Base-by-base conservation (phyloP, 2,329 filamentous ascomycete genomes). In the Leptosphaerulina australis region DNA sequence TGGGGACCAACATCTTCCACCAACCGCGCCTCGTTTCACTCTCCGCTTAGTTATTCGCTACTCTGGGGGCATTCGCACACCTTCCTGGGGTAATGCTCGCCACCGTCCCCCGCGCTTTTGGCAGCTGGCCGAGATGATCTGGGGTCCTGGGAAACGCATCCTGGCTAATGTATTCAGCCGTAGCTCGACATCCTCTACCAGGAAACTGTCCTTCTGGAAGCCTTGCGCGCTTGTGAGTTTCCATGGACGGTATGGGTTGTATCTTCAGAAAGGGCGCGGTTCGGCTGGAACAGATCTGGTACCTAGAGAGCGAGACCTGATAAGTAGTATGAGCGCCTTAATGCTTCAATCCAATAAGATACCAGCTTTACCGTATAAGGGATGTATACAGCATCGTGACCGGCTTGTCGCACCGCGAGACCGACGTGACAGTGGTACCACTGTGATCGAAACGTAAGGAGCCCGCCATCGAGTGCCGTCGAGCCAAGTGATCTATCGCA, bases 401-500 rank as follows among this genome's bases (percentile, higher is more conserved):
- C 38, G 46, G 38, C 38, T 20, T 33, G 18, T 43, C 38, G 26
- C n/a, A 37, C 38, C 38, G 31, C 12, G 9, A 41, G 15, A 31
- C 25, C 45, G 38, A 43, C 25, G 18, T 38, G 26, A 46, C 10
- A 9, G 25, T 33, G 34, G 20, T 22, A 36, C 33, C 33, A 38
- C 43, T 20, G 18, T 26, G 17, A 45, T 30, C n/a, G 12, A 20
- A 17, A 25, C 25, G 11, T 14, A 38, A 5, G 43, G 18, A 24
- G 14, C n/a, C 8, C 4, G 17, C 34, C 25, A 15, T 22, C 25
- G 30, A 29, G 18, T 18, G 37, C n/a, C 29, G 48, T 28, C 46
- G 35, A 40, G 55, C 46, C 45, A 47, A 43, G 36, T 25, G n/a
- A 41, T 47, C 54, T 36, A 55, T 51, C 29, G 44, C 36, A 48